Evolutionary conservation across 257 asterid species (phyloP).

Genomic region (Solanum paucissectum): DNA sequence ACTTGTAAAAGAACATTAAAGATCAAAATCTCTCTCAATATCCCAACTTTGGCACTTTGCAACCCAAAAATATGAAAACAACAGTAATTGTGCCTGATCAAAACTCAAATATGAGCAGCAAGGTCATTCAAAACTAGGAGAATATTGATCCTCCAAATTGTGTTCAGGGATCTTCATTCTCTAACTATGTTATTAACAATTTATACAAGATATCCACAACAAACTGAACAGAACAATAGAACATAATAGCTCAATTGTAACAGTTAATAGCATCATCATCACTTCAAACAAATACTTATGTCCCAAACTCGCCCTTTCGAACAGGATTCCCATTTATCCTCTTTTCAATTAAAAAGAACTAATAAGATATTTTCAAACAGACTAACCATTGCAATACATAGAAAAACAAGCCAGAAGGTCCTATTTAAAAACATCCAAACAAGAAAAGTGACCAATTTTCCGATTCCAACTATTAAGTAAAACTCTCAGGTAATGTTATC

Average conservation of each 20-base stretch:
- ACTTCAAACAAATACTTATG: not conserved
- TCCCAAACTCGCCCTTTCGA: not conserved
- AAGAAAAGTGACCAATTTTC: not conserved
- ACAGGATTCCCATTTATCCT: not conserved
- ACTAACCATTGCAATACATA: not conserved
- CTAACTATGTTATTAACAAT: too few species aligned
- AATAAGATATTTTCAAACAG: not conserved
- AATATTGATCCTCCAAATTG: not conserved
- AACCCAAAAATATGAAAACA: not conserved
- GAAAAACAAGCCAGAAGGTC: not conserved
- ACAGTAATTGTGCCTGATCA: not conserved
- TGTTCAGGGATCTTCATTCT: too few species aligned
- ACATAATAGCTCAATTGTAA: not conserved
- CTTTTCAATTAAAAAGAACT: not conserved
- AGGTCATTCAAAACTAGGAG: not conserved
- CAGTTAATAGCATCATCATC: not conserved
- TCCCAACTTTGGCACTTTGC: not conserved
- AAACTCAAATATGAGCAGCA: not conserved
- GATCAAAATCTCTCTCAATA: not conserved
- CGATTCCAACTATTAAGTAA: not conserved
- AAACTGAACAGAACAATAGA: not conserved
- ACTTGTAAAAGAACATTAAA: not conserved
- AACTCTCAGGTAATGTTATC: not conserved
- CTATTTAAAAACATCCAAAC: not conserved
- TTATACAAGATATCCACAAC: too few species aligned